Evolutionary conservation across 176 grass and related monocot species (phyloP).

Genomic region (Urochloa ruziziensis): DNA sequence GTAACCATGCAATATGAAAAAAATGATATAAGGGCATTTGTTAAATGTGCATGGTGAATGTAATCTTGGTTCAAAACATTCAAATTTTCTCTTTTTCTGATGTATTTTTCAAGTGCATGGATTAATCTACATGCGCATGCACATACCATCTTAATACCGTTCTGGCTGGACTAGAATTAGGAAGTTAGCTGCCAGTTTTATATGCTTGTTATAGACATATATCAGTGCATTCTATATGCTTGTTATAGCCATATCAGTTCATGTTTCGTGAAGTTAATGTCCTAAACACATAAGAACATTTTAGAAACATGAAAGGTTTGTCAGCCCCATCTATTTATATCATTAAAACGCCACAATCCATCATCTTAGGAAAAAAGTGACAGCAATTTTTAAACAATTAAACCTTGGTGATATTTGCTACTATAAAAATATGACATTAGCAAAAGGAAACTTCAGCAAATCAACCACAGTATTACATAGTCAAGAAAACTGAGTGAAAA

Average conservation of each 20-base stretch:
- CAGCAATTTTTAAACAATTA: background rate
- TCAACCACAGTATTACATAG: background rate
- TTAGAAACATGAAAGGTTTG: conserved; percentile 7
- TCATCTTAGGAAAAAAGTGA: background rate
- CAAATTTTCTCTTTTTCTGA: background rate
- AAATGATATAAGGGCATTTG: background rate
- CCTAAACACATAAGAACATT: background rate
- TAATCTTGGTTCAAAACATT: conserved; percentile 4
- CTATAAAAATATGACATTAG: background rate
- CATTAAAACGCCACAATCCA: background rate
- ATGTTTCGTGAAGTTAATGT: conserved; percentile 8
- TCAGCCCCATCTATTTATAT: background rate
- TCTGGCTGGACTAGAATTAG: background rate
- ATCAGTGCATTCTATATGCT: conserved; percentile 18
- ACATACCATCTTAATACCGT: background rate
- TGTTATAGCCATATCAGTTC: background rate
- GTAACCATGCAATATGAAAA: background rate
- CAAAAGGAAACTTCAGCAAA: background rate
- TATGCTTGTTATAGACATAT: background rate
- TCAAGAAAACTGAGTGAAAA: background rate
- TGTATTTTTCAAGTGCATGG: background rate
- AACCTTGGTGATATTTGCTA: background rate
- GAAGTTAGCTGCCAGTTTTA: background rate
- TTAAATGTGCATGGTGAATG: background rate
- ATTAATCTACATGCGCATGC: background rate